A percentile compares a stretch with the other conserved stretches of the same genome.
Conservation (phyloP, 2,329 filamentous ascomycete species). For the Scortechinia acanthostroma region DNA sequence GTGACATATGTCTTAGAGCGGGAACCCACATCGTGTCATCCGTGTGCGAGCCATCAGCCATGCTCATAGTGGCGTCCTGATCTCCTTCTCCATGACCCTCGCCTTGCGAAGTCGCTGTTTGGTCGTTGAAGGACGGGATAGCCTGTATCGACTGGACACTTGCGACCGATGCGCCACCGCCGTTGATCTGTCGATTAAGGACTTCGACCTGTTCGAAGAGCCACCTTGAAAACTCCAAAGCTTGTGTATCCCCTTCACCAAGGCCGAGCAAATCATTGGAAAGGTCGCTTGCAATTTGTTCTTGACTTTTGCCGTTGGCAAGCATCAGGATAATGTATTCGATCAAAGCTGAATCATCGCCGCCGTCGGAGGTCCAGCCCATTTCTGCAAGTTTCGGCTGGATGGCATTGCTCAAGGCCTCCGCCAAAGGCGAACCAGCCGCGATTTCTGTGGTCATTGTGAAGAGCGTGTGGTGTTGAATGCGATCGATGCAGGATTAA, state of each 20-base stretch:
- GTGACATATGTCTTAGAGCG: constrained; percentile 39
- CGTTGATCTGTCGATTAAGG: constrained; percentile 58
- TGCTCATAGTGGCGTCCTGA: constrained; percentile 52
- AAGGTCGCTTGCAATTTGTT: constrained; percentile 81
- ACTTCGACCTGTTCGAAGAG: constrained; percentile 79
- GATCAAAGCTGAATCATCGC: constrained; percentile 74
- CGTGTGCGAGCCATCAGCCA: constrained; percentile 52
- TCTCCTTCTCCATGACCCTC: constrained; percentile 21
- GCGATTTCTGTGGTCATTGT: constrained; percentile 73
- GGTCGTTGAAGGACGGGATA: no score
- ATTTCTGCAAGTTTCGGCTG: constrained; percentile 88
- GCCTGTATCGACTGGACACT: constrained; percentile 10
- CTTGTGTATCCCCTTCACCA: constrained; percentile 74
- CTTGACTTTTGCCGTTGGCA: constrained; percentile 85
- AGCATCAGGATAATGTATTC: constrained; percentile 98
- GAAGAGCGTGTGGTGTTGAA: constrained; percentile 9
- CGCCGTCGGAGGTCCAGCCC: constrained; percentile 78
- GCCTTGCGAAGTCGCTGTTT: constrained; percentile 14
- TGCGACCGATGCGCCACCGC: constrained; percentile 23
- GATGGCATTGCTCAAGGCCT: constrained; percentile 74
- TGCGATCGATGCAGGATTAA: no score
- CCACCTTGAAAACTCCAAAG: constrained; percentile 81
- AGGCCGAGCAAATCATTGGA: constrained; percentile 80
- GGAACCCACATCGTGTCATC: constrained; percentile 33
- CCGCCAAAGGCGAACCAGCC: constrained; percentile 74